These are phyloP conservation scores for Dendrobium huoshanense DNA, from an alignment of 106 monocot species.

Conservation along the genomic window DNA sequence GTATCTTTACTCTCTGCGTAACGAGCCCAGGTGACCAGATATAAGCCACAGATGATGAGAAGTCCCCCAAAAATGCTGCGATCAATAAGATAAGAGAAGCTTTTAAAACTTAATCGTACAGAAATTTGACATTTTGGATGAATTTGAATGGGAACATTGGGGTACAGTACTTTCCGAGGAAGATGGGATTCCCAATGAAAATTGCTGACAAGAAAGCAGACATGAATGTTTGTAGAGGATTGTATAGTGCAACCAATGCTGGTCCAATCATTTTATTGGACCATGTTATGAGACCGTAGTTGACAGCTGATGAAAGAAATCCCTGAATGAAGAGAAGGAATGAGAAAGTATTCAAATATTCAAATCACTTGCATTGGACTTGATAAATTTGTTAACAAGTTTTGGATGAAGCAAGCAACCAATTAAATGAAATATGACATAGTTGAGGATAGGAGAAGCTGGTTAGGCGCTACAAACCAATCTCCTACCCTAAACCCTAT, in stretches of 20 bases:
- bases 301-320: constrained; percentile 51
- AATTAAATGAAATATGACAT: too few relatives aligned
- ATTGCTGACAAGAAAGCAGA: constrained; percentile 60
- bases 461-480: too few relatives aligned
- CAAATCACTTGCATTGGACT: not conserved
- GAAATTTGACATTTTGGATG: too few relatives aligned
- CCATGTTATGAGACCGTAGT: constrained; percentile 66
- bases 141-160: too few relatives aligned
- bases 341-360: not conserved
- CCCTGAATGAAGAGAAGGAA: constrained; percentile 23
- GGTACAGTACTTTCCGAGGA: constrained; percentile 52
- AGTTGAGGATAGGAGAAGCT: too few relatives aligned
- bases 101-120: not conserved
- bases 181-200: constrained; percentile 70
- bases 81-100: not conserved
- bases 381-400: not conserved
- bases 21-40: constrained; percentile 72
- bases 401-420: too few relatives aligned
- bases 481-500: too few relatives aligned
- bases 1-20: constrained; percentile 27
- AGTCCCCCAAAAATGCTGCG: constrained; percentile 48
- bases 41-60: constrained; percentile 45
- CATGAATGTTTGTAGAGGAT: constrained; percentile 67
- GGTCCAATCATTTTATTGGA: constrained; percentile 75
- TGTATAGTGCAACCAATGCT: constrained; percentile 65